Evolutionary conservation across 768 basidiomycete species (phyloP), one percentile per base, ranked within the genome.

Genomic region (Pleurotus tuber-regium): DNA sequence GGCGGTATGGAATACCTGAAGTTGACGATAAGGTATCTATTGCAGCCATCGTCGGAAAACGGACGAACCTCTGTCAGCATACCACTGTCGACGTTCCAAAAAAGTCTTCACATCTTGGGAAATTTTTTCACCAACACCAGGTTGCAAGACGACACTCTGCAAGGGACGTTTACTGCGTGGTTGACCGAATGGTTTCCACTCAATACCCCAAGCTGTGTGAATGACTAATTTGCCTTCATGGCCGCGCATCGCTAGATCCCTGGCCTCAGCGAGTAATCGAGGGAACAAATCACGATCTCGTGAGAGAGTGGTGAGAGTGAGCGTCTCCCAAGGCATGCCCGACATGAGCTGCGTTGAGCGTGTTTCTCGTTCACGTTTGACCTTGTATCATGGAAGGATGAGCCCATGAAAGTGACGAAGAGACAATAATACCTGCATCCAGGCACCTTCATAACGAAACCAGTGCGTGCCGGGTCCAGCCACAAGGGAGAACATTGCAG

Each of bases 281-380:
- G 92, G 80, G 65, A 99, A 98, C 18, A 98, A 71, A 2, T 65
- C 61, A 33, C 94, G 84, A 66, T 96, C 95, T 39, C 86, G 77
- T 12, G 93, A 96, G 30, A 99, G 80, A 1, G 97, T 86, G 4
- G 94, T 99, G 38, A 99, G 76, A 31, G 87, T 95, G 40, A 98
- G 85, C 0, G 96, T 98, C 69, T 99, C 97, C 94, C 96, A 99
- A 53, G 97, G 97, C 4, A 82, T 82, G 5, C 96, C 95, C 4
- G 92, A 89, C 75, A 88, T 87, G 41, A 93, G 75, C 61, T 93
- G 87, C 81, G 95, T 90, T 24, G 95, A 85, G 57, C 91, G 88
- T 18, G 89, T 89, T 67, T 97, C 93, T 47, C 97, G 83, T 70
- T 98, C 95, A 11, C 97, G 84, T 74, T 92, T 92, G 58, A 98